A percentile compares a stretch with the other conserved stretches of the same genome.
phyloP scores from a whole-genome alignment of 2,329 filamentous ascomycete species.

The Colletotrichum sp. region DNA sequence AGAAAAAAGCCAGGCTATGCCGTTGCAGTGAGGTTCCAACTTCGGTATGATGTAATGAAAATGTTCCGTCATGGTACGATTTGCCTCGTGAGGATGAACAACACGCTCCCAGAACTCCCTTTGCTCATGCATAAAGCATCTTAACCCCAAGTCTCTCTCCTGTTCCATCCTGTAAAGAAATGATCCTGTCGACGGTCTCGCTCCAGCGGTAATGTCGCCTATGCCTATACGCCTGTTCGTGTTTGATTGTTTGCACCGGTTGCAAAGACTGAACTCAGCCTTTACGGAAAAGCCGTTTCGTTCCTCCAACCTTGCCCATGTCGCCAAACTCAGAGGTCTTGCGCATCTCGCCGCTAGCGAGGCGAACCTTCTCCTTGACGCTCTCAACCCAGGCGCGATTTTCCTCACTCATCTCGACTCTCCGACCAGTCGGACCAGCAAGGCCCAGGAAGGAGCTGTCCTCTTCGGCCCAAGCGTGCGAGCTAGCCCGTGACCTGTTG shows the following conservation, averaged over 20 bases:
- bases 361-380: conserved; percentile 79
- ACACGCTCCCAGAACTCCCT: conserved; percentile 8
- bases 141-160: neutral
- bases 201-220: neutral
- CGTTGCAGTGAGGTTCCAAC: neutral
- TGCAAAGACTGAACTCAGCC: conserved; percentile 10
- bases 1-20: neutral
- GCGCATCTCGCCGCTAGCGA: conserved; percentile 65
- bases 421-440: conserved; percentile 71
- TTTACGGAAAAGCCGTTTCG: conserved; percentile 72
- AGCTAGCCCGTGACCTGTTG: conserved; percentile 55
- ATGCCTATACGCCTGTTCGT: neutral
- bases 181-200: neutral
- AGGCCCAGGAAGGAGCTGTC: conserved; percentile 68
- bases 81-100: neutral
- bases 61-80: conserved; percentile 1
- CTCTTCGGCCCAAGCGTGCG: conserved; percentile 63
- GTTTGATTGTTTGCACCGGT: neutral
- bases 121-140: neutral
- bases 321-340: conserved; percentile 63
- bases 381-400: conserved; percentile 82
- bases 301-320: conserved; percentile 73
- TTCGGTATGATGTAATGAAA: conserved; percentile 3
- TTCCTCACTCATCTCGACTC: conserved; percentile 71
- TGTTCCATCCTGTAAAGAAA: neutral